These are phyloP conservation scores for Verticillium nonalfalfae DNA, from an alignment of 2,329 filamentous ascomycete species.

Conservation along the genomic window DNA sequence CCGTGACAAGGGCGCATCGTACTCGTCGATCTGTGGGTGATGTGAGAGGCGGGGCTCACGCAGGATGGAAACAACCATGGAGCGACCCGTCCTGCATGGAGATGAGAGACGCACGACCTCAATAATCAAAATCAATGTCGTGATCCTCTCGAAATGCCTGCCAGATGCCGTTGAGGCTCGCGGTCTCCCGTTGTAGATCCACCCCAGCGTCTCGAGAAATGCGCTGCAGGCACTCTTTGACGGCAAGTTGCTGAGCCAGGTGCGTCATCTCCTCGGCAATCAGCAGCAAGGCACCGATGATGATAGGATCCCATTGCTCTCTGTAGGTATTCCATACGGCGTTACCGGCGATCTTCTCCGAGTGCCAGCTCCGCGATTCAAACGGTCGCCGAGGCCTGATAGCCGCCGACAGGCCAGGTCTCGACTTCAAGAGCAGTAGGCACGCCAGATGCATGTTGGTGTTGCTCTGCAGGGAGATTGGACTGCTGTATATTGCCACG, in stretches of 20 bases:
- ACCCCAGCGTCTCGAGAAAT: constrained; percentile 12
- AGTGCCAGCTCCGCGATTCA: constrained; percentile 19
- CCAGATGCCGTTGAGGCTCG: background rate
- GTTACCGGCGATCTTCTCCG: constrained; percentile 20
- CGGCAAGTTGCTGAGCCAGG: constrained; percentile 16
- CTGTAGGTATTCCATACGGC: constrained; percentile 19
- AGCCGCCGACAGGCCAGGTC: background rate
- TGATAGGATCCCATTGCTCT: constrained; percentile 24
- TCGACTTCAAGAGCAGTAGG: background rate
- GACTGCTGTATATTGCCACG: background rate
- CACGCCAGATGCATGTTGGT: background rate
- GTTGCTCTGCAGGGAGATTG: background rate
- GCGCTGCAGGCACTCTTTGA: constrained; percentile 12
- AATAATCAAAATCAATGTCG: background rate
- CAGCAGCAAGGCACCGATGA: constrained; percentile 17
- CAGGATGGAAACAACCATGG: background rate
- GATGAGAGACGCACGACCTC: background rate
- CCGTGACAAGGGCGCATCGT: too few species aligned
- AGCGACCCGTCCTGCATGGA: too few species aligned
- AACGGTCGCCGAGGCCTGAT: background rate
- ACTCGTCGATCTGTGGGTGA: too few species aligned
- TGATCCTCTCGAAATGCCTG: background rate
- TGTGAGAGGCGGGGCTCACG: too few species aligned
- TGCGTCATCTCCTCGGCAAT: constrained; percentile 19
- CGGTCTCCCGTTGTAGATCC: constrained; percentile 9